A percentile compares a stretch with the other conserved stretches of the same genome.
These are phyloP conservation scores for Arxiozyma bovina DNA, from an alignment of 1,139 yeast genomes.

Conservation along the genomic window DNA sequence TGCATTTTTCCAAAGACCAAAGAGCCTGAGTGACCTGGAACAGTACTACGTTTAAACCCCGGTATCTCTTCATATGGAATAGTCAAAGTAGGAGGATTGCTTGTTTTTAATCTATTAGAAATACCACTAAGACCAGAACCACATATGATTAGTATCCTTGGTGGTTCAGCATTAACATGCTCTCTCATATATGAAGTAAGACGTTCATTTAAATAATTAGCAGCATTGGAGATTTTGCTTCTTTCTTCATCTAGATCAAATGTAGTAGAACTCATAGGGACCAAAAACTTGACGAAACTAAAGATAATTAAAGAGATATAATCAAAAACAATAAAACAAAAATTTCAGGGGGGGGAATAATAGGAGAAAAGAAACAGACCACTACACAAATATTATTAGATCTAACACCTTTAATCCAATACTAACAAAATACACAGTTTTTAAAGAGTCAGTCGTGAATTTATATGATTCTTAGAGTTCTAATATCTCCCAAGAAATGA, in stretches of 20 bases:
- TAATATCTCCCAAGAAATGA: neutral
- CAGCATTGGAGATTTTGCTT: conserved; percentile 9
- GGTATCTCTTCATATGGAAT: conserved; percentile 67
- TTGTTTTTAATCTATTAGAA: conserved; percentile 42
- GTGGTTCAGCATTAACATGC: conserved; percentile 24
- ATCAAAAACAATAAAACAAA: neutral
- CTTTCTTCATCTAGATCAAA: conserved; percentile 13
- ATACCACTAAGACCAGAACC: conserved; percentile 94
- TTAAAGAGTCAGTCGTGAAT: neutral
- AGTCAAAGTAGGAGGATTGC: conserved; percentile 35
- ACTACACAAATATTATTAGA: neutral
- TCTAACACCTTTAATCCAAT: neutral
- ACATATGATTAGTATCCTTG: conserved; percentile 72
- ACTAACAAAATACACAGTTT: neutral
- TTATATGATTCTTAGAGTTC: neutral
- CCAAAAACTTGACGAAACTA: neutral
- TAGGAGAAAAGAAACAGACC: neutral
- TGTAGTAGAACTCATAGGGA: neutral
- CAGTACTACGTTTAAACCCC: conserved; percentile 73
- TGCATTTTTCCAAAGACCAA: conserved; percentile 69
- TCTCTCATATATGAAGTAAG: conserved; percentile 8
- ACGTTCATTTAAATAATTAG: conserved; percentile 8
- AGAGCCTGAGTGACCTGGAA: conserved; percentile 82
- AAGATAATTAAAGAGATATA: no score
- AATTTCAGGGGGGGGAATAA: no score